Conservation (phyloP, 2,329 filamentous ascomycete species). For the Apiospora rasikravindrae region DNA sequence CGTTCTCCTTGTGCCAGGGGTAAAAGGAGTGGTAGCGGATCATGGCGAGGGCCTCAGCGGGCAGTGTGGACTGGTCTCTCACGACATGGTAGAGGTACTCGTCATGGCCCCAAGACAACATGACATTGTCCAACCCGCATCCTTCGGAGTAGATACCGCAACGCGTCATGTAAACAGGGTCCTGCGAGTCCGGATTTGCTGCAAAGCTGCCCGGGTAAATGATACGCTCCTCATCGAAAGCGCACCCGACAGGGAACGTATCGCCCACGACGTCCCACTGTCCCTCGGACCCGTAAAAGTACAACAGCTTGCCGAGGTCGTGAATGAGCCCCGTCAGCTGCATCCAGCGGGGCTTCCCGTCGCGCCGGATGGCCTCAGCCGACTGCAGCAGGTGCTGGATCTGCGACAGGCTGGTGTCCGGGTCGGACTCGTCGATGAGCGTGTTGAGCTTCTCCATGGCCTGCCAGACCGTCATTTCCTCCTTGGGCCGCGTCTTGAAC, state of each 20-base stretch:
- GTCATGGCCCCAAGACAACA: constrained; percentile 90
- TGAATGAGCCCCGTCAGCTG: constrained; percentile 79
- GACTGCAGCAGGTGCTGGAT: constrained; percentile 90
- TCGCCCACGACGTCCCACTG: constrained; percentile 95
- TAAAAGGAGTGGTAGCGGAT: constrained; percentile 94
- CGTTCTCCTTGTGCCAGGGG: constrained; percentile 84
- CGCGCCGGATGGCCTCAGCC: constrained; percentile 86
- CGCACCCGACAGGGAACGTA: constrained; percentile 80
- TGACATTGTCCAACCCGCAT: constrained; percentile 85
- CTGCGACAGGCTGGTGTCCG: constrained; percentile 84
- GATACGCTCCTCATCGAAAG: constrained; percentile 72
- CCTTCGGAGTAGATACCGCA: constrained; percentile 80
- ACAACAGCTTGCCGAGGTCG: constrained; percentile 80
- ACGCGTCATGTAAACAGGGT: constrained; percentile 76
- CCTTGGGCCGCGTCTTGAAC: constrained; percentile 66
- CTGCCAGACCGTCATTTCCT: constrained; percentile 86
- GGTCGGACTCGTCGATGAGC: constrained; percentile 88
- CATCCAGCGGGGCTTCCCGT: constrained; percentile 85
- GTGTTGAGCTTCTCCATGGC: constrained; percentile 93
- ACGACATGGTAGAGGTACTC: constrained; percentile 88
- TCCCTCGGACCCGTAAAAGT: constrained; percentile 81
- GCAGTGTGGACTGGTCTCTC: constrained; percentile 80
- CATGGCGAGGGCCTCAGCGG: constrained; percentile 85
- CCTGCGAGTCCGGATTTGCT: constrained; percentile 73
- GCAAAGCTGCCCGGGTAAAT: constrained; percentile 81